Percentiles rank a stretch among this genome's conserved stretches.
phyloP scores from a whole-genome alignment of 1,284 basidiomycete genomes.

The Cystobasidium sp. region DNA sequence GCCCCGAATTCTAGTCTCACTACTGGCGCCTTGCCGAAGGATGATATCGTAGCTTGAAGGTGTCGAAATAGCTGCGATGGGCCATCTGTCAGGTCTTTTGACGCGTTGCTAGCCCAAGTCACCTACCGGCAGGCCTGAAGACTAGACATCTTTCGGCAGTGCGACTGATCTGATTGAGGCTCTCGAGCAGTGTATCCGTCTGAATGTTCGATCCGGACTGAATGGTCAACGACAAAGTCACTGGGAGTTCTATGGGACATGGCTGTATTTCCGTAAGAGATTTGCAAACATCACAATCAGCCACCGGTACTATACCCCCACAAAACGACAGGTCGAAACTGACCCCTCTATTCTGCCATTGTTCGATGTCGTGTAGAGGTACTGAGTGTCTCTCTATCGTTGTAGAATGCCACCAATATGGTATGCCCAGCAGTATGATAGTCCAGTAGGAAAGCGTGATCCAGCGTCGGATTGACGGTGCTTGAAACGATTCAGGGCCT shows the following conservation, averaged over 20 bases:
- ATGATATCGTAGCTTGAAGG: background rate
- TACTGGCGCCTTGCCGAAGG: no score
- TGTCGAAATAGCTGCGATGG: background rate
- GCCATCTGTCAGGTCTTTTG: background rate
- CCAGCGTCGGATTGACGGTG: slow-evolving; percentile 12
- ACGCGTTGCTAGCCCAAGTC: background rate
- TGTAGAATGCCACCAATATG: slow-evolving; percentile 87
- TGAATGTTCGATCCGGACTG: background rate
- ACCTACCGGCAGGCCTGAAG: slow-evolving; percentile 9
- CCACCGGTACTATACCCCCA: background rate
- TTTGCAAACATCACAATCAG: background rate
- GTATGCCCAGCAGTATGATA: slow-evolving; percentile 71
- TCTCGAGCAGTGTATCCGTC: background rate
- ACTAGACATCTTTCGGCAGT: slow-evolving; percentile 18
- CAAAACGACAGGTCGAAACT: slow-evolving; percentile 1
- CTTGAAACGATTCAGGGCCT: slow-evolving; percentile 30
- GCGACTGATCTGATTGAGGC: slow-evolving; percentile 15
- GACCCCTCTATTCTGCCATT: slow-evolving; percentile 57
- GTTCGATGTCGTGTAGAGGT: slow-evolving; percentile 67
- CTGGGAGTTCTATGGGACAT: slow-evolving; percentile 16
- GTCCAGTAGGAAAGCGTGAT: slow-evolving; percentile 41
- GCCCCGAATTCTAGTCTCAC: background rate
- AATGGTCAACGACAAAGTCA: background rate
- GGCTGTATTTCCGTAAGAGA: background rate
- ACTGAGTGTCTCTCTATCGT: slow-evolving; percentile 78